Conservation (phyloP, 257 asterid genomes). For the Lavandula angustifolia region DNA sequence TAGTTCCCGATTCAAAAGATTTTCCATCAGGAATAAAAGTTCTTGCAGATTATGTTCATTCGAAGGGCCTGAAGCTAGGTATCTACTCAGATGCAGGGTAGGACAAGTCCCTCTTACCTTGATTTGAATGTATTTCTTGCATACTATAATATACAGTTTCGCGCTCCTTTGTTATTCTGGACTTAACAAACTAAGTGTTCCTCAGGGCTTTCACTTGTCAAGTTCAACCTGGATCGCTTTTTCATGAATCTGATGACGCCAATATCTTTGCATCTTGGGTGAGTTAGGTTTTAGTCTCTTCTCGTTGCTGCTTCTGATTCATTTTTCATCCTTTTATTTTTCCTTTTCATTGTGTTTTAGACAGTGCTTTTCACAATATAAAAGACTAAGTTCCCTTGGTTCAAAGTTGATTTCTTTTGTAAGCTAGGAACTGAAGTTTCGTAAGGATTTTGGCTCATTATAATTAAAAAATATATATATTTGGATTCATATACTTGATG, state of each 20-base stretch:
- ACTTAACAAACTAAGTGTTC: conserved; percentile 28
- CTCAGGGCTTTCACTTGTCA: conserved; percentile 79
- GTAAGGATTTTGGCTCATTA: background rate
- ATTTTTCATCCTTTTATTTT: conserved; percentile 1
- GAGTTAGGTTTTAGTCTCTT: conserved; percentile 37
- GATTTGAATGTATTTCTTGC: conserved; percentile 11
- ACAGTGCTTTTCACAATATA: background rate
- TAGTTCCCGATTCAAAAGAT: conserved; percentile 60
- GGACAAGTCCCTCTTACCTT: conserved; percentile 29
- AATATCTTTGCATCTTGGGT: conserved; percentile 90
- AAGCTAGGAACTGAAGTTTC: background rate
- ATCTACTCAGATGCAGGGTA: conserved; percentile 99
- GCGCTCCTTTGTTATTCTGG: conserved; percentile 27
- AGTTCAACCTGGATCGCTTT: conserved; percentile 89
- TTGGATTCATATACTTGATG: background rate
- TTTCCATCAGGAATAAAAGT: conserved; percentile 89
- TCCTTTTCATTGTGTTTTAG: background rate
- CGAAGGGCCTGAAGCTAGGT: conserved; percentile 89
- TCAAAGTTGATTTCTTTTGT: background rate
- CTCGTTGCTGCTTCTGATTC: background rate
- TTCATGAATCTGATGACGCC: conserved; percentile 85
- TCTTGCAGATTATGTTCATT: conserved; percentile 89
- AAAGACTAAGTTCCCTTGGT: background rate
- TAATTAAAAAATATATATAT: background rate
- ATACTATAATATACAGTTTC: background rate